Conservation (phyloP, 2,329 filamentous ascomycete genomes). For the Acarospora socialis region DNA sequence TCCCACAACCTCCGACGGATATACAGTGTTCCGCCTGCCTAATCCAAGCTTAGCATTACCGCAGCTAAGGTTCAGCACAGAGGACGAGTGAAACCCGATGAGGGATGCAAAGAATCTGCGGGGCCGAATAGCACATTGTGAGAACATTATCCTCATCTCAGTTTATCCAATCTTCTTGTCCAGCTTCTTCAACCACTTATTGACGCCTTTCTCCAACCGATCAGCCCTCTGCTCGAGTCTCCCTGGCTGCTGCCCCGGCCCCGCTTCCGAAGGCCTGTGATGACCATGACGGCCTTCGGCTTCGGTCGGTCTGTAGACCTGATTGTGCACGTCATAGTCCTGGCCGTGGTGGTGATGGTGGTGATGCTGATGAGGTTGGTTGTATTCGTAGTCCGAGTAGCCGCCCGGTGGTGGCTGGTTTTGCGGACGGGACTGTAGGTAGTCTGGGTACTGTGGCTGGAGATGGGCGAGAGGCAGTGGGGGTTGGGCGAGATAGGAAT, state of each 20-base stretch:
- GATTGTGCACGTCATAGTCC: slow-evolving; percentile 30
- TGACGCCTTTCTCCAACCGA: slow-evolving; percentile 29
- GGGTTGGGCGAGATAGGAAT: slow-evolving; percentile 12
- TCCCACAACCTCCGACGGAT: no score
- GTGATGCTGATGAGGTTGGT: slow-evolving; percentile 18
- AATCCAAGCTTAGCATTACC: no score
- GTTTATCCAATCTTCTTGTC: slow-evolving; percentile 24
- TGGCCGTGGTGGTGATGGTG: slow-evolving; percentile 14
- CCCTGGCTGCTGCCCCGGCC: slow-evolving; percentile 19
- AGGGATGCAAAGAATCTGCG: no score
- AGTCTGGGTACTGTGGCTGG: slow-evolving; percentile 21
- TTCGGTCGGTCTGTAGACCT: slow-evolving; percentile 33
- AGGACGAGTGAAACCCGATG: no score
- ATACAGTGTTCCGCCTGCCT: no score
- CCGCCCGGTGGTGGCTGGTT: slow-evolving; percentile 17
- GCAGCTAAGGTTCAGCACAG: no score
- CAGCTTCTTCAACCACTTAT: slow-evolving; percentile 31
- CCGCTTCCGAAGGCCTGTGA: slow-evolving; percentile 18
- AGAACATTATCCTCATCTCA: no score
- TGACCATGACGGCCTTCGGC: slow-evolving; percentile 23
- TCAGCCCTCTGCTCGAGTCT: slow-evolving; percentile 26
- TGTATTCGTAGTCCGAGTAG: slow-evolving; percentile 30
- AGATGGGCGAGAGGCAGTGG: slow-evolving; percentile 20
- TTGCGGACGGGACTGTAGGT: slow-evolving; percentile 14
- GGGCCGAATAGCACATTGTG: no score